Base-by-base conservation (phyloP, 106 monocot genomes). In the Apostasia shenzhenica region DNA sequence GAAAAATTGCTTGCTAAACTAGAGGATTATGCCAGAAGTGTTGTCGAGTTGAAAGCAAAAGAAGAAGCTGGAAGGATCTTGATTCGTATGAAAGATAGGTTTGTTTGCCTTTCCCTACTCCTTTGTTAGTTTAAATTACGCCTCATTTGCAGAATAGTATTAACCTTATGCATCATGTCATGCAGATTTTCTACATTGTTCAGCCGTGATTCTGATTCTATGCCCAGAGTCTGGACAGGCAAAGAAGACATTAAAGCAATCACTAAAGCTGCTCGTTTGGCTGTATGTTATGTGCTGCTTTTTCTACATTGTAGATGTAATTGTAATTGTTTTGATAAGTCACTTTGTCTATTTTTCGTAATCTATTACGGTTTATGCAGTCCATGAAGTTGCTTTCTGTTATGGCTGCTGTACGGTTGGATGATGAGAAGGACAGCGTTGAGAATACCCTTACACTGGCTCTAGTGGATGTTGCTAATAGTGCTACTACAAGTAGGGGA, bases 31-130 rank as follows among this genome's bases (percentile, higher is more conserved):
- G 95, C 86, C 41, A 82, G 76, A 75, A 92, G 71, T 69, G 68
- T 97, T 84, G 95, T 97, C 74, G 86, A 92, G 67, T 79, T 78
- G n/a, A 97, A 89, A 60, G 81, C 89, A 60, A 92, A 68, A 68
- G 92, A 92, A 86, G 89, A 97, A 68, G 82, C 95, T 70, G 80
- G 73, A 59, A 84, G 89, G 72, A 74, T 97, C 50, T 81, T 97
- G 84, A 89, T 86, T 42, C 82, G 79, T 11, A 97, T 97, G 95
- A 97, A 92, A 73, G 95, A 97, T 72, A 92, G 92, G 95, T 97
- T 74, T 1, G 7, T 54, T 8, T 1, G 42, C 13, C 8, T 46
- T 56, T 53, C 39, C n/a, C 55, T 55, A 64, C 11, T 37, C 57
- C 42, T 45, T 12, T 5, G 3, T 8, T 43, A 26, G 13, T 45